Evolutionary conservation across 495 filamentous ascomycete species (phyloP).

Genomic region (Mytilinidion resinicola): DNA sequence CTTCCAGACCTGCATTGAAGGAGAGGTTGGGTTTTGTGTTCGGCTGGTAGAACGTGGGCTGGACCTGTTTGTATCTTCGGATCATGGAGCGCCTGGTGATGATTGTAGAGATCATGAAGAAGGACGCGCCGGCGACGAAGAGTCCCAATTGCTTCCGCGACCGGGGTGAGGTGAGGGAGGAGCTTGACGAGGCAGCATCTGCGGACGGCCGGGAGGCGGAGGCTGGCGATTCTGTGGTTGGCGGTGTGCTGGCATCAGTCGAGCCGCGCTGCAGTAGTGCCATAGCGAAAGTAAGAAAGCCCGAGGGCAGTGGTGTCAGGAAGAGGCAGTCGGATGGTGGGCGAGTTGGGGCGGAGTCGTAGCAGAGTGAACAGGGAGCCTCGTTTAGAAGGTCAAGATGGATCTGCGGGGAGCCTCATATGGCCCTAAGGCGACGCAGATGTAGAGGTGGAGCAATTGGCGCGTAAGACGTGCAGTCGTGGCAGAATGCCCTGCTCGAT

Average conservation of each 20-base stretch:
- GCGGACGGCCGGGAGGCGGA: constrained; percentile 11
- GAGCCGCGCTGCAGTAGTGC: background rate
- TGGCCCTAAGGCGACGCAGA: background rate
- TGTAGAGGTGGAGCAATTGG: background rate
- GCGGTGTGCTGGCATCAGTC: background rate
- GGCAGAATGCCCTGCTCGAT: no score
- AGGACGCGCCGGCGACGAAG: constrained; percentile 65
- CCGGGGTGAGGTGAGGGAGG: constrained; percentile 36
- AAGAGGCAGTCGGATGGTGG: background rate
- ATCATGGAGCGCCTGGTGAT: constrained; percentile 63
- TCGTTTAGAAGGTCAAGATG: background rate
- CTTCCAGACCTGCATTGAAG: constrained; percentile 53
- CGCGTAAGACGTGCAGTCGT: no score
- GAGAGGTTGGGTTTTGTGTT: constrained; percentile 27
- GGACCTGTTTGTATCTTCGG: constrained; percentile 46
- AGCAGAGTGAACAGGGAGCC: background rate
- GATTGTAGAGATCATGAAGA: constrained; percentile 59
- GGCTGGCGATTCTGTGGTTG: constrained; percentile 6
- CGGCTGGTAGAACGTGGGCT: constrained; percentile 61
- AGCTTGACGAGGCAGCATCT: constrained; percentile 19
- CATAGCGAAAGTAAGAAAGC: background rate
- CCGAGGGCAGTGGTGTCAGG: background rate
- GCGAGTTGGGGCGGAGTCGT: background rate
- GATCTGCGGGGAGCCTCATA: background rate
- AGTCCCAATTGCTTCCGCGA: constrained; percentile 50